Evolutionary conservation across 2,329 filamentous ascomycete species (phyloP).

Genomic region (Phialocephala subalpina): DNA sequence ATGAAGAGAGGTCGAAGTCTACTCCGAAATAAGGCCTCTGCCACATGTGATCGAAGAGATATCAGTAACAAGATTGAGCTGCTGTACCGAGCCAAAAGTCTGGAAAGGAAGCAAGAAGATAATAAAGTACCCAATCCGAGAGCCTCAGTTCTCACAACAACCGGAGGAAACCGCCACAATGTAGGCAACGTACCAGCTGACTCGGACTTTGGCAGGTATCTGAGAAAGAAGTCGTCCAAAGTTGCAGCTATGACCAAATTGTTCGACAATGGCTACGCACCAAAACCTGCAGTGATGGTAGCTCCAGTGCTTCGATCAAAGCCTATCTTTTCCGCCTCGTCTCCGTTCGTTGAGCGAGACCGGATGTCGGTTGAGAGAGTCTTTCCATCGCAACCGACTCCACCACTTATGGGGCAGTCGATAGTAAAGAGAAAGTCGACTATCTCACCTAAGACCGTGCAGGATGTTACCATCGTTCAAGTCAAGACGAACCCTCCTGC

Average conservation of each 20-base stretch:
- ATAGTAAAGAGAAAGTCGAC: neutral
- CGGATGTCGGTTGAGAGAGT: neutral
- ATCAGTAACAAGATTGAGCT: conserved; percentile 38
- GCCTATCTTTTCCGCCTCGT: neutral
- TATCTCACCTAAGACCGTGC: neutral
- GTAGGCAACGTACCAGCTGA: neutral
- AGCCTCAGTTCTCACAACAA: neutral
- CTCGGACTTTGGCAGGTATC: conserved; percentile 6
- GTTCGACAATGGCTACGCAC: conserved; percentile 32
- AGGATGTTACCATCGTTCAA: neutral
- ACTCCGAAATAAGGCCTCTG: neutral
- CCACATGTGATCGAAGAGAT: conserved; percentile 16
- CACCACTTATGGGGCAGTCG: neutral
- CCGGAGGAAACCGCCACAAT: neutral
- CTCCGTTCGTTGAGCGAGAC: neutral
- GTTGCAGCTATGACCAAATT: conserved; percentile 37
- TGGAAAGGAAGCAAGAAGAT: conserved; percentile 28
- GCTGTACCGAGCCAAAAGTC: conserved; percentile 34
- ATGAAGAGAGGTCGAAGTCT: neutral
- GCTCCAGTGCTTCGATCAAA: neutral
- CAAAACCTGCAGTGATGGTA: conserved; percentile 13
- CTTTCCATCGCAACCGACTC: neutral
- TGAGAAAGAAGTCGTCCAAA: conserved; percentile 22
- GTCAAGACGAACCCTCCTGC: neutral
- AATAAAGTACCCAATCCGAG: neutral